These are phyloP conservation scores for Colletotrichum trifolii DNA, from an alignment of 2,329 filamentous ascomycete genomes.

Conservation along the genomic window DNA sequence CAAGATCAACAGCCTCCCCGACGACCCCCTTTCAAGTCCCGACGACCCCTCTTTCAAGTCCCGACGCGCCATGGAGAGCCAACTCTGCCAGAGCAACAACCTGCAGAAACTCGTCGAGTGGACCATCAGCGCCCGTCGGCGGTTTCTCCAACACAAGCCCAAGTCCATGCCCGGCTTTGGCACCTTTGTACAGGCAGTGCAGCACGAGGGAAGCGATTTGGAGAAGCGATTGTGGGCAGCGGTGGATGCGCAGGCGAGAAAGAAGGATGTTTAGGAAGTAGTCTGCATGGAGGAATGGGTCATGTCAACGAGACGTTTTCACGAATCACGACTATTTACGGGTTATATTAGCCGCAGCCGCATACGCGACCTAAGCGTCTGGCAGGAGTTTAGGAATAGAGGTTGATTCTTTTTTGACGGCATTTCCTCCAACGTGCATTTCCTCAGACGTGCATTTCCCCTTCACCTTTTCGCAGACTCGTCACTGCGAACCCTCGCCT, in stretches of 20 bases:
- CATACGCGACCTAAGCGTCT: no score
- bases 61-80: conserved; percentile 20
- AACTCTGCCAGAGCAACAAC: conserved; percentile 15
- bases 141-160: conserved; percentile 12
- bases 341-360: no score
- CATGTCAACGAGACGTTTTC: no score
- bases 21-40: background rate
- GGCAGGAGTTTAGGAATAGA: no score
- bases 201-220: background rate
- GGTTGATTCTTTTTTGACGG: background rate
- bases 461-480: conserved; percentile 4
- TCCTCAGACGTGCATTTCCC: no score
- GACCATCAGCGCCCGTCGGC: conserved; percentile 11
- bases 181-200: conserved; percentile 1
- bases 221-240: conserved; percentile 22
- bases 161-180: conserved; percentile 25
- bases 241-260: conserved; percentile 2
- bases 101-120: conserved; percentile 20
- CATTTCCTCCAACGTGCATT: background rate
- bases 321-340: no score
- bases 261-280: background rate
- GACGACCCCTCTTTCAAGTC: conserved; percentile 1
- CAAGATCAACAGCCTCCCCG: background rate
- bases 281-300: no score
- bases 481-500: conserved; percentile 1